phyloP scores from a whole-genome alignment of 768 basidiomycete genomes.

The Suillus luteus region DNA sequence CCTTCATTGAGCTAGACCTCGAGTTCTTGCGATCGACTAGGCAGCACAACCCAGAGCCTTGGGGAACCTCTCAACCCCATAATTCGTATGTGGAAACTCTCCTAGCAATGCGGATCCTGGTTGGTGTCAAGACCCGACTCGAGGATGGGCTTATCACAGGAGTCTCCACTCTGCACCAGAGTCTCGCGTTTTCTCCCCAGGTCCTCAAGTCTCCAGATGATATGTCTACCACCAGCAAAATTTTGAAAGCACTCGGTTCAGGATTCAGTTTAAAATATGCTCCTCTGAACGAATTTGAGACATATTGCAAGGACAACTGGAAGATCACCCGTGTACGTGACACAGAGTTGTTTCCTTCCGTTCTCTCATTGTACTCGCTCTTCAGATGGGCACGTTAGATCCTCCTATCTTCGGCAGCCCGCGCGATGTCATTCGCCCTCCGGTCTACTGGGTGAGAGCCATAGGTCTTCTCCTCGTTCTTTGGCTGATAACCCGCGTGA shows the following conservation, averaged over 20 bases:
- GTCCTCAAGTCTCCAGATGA: background rate
- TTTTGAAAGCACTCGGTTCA: constrained; percentile 1
- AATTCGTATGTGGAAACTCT: constrained; percentile 7
- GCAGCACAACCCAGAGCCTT: constrained; percentile 8
- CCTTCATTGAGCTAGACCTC: constrained; percentile 11
- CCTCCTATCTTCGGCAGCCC: constrained; percentile 1
- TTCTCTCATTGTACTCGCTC: no score
- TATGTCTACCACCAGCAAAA: constrained; percentile 6
- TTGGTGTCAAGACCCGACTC: constrained; percentile 10
- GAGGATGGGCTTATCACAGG: background rate
- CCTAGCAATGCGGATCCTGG: background rate
- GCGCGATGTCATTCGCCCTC: constrained; percentile 3
- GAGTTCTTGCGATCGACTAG: constrained; percentile 5
- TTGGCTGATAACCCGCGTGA: no score
- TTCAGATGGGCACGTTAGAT: no score
- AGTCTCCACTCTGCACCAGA: constrained; percentile 8
- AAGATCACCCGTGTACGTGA: background rate
- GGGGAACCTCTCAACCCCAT: constrained; percentile 12
- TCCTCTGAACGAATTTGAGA: constrained; percentile 10
- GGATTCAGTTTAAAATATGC: background rate
- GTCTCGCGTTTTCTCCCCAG: constrained; percentile 5
- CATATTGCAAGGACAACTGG: constrained; percentile 10
- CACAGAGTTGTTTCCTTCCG: no score
- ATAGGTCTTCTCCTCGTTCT: no score
- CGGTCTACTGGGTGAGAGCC: background rate